Conservation (phyloP, 2,329 filamentous ascomycete genomes). For the Helotiales sp. region DNA sequence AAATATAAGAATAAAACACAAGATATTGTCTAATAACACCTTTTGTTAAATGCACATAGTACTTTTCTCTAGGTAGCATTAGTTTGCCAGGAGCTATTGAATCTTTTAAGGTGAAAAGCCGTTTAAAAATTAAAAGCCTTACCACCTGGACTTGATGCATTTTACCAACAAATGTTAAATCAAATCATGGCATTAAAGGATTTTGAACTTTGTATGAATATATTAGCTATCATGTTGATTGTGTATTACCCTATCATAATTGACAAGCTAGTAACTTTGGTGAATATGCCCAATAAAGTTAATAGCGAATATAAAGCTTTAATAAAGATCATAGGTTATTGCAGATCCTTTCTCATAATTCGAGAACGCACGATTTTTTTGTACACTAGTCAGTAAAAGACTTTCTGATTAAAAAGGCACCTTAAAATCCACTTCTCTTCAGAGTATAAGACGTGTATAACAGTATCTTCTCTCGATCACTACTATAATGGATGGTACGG, state of each 20-base stretch:
- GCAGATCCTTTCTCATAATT: too few species aligned
- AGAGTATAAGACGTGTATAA: too few species aligned
- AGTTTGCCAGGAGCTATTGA: conserved; percentile 39
- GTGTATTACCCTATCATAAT: conserved; percentile 36
- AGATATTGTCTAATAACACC: background rate
- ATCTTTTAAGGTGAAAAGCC: conserved; percentile 30
- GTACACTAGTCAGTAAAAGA: too few species aligned
- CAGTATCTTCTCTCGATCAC: too few species aligned
- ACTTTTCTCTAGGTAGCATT: conserved; percentile 55
- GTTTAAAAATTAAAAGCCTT: conserved; percentile 32
- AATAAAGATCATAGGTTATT: too few species aligned
- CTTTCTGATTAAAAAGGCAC: too few species aligned
- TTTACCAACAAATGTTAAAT: conserved; percentile 40
- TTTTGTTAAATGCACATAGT: conserved; percentile 42
- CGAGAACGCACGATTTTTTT: too few species aligned
- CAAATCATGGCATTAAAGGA: conserved; percentile 33
- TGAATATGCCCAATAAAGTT: conserved; percentile 24
- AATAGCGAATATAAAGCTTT: too few species aligned
- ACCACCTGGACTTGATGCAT: conserved; percentile 33
- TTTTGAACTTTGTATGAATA: conserved; percentile 29
- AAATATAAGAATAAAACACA: background rate
- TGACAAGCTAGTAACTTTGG: conserved; percentile 31
- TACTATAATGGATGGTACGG: too few species aligned
- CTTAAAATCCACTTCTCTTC: too few species aligned
- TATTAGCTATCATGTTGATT: conserved; percentile 26